Evolutionary conservation across 225 moss, liverwort and hornwort genomes (phyloP).

Genomic region (Polytrichum commune): DNA sequence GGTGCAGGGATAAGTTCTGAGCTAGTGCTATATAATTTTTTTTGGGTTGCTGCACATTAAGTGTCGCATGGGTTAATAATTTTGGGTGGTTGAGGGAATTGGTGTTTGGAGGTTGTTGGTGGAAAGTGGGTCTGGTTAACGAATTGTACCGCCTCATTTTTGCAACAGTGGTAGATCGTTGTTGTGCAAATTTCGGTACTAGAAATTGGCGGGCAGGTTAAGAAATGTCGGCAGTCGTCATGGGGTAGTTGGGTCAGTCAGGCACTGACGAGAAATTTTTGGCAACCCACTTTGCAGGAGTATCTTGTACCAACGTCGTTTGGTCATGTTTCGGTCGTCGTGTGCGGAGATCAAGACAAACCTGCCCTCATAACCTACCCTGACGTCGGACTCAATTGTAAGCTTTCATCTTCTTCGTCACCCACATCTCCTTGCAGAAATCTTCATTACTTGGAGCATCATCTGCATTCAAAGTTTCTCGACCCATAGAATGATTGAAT

Average conservation of each 20-base stretch:
- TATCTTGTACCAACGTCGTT: conserved; percentile 77
- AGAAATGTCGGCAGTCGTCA: background rate
- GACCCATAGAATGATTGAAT: too few relatives aligned
- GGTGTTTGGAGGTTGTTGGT: background rate
- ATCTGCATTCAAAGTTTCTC: background rate
- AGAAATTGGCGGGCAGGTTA: background rate
- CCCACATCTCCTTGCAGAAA: too few relatives aligned
- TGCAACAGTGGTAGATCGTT: too few relatives aligned
- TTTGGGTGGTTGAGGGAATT: too few relatives aligned
- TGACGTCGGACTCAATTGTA: conserved; percentile 88
- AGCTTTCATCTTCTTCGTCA: conserved; percentile 13
- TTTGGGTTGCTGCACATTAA: too few relatives aligned
- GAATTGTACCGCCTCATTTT: background rate
- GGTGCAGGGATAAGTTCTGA: too few relatives aligned
- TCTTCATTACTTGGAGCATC: too few relatives aligned
- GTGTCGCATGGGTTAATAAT: too few relatives aligned
- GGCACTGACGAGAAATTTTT: conserved; percentile 4
- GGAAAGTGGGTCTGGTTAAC: background rate
- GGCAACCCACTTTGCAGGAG: conserved; percentile 49
- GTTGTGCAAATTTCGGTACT: background rate
- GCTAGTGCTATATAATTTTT: too few relatives aligned
- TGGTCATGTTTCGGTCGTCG: conserved; percentile 83
- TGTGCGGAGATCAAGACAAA: conserved; percentile 88
- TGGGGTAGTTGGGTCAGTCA: background rate
- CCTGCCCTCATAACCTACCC: conserved; percentile 93